Evolutionary conservation across 2,329 filamentous ascomycete genomes (phyloP).

Genomic region (Alternaria infectoria): DNA sequence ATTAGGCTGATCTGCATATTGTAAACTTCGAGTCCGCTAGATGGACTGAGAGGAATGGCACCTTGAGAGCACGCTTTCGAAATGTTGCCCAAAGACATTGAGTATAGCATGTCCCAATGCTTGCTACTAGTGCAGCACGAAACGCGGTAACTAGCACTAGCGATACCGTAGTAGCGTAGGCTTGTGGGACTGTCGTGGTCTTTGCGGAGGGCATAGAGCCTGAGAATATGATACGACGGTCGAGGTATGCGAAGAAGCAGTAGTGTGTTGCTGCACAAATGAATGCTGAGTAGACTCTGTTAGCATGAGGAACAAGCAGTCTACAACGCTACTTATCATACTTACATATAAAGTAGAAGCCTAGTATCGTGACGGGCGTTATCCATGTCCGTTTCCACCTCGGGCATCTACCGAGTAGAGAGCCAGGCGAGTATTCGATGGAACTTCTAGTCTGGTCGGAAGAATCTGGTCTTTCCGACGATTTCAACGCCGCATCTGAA

Average conservation of each 20-base stretch:
- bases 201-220: neutral
- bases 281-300: neutral
- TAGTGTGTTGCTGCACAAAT: neutral
- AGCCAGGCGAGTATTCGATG: neutral
- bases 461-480: neutral
- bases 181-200: neutral
- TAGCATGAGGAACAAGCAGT: accelerated
- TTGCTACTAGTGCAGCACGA: neutral
- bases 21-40: neutral
- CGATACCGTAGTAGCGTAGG: neutral
- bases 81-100: neutral
- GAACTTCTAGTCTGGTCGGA: neutral
- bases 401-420: neutral
- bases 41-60: accelerated
- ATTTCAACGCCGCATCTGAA: neutral
- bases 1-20: neutral
- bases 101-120: neutral
- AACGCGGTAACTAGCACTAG: neutral
- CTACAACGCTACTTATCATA: neutral
- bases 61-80: neutral
- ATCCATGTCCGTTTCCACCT: neutral
- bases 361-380: neutral
- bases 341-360: neutral
- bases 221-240: neutral
- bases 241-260: neutral